A percentile compares a stretch with the other conserved stretches of the same genome.
Evolutionary conservation across 148 eudicot species (phyloP).

Genomic region (Persicaria tinctoria): DNA sequence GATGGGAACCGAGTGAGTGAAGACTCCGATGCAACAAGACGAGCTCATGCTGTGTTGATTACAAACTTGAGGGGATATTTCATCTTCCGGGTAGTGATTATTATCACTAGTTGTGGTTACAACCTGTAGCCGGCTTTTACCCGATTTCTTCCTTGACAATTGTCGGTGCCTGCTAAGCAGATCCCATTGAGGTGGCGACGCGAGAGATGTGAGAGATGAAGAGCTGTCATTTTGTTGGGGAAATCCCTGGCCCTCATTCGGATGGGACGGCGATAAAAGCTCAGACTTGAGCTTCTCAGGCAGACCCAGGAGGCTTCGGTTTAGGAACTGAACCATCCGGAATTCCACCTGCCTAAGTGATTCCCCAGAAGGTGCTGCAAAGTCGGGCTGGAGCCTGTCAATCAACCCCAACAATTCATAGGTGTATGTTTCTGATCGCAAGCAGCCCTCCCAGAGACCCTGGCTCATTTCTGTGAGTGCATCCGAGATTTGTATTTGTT

Average conservation of each 20-base stretch:
- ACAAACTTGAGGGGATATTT: conserved; percentile 67
- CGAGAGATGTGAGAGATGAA: conserved; percentile 27
- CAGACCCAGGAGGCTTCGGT: conserved; percentile 47
- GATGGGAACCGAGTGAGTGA: conserved; percentile 76
- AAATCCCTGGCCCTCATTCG: conserved; percentile 42
- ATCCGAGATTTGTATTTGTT: conserved; percentile 67
- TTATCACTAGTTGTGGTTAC: conserved; percentile 55
- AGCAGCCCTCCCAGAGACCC: conserved; percentile 95
- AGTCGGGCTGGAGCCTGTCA: conserved; percentile 83
- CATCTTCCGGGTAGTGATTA: conserved; percentile 68
- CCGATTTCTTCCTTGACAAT: conserved; percentile 68
- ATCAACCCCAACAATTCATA: conserved; percentile 51
- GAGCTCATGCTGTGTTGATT: conserved; percentile 15
- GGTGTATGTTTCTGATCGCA: conserved; percentile 67
- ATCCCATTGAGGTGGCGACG: conserved; percentile 75
- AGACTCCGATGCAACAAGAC: conserved; percentile 57
- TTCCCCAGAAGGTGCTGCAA: conserved; percentile 85
- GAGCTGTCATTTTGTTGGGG: conserved; percentile 40
- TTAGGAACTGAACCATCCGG: conserved; percentile 83
- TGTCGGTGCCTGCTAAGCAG: conserved; percentile 58
- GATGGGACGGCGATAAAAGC: conserved; percentile 63
- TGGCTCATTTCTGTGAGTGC: conserved; percentile 85
- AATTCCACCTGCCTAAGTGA: conserved; percentile 92
- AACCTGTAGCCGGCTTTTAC: conserved; percentile 90
- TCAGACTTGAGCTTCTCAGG: conserved; percentile 69